These are phyloP conservation scores for Colletotrichum tabaci DNA, from an alignment of 2,329 filamentous ascomycete species.

Conservation along the genomic window DNA sequence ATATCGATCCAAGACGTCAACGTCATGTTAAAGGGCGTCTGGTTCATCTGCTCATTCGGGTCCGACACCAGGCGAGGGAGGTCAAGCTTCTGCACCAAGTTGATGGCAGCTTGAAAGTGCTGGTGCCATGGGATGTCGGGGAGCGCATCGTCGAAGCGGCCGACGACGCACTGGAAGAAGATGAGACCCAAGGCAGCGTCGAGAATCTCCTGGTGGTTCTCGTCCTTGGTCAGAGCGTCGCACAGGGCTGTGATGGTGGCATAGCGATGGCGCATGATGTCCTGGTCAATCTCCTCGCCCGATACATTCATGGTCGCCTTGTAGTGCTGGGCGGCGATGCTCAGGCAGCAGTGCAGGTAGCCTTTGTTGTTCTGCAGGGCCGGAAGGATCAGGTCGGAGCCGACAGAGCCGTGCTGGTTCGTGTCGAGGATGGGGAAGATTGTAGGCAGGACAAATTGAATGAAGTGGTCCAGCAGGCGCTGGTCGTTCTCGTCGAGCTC, in stretches of 20 bases:
- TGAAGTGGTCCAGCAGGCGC: slow-evolving; percentile 89
- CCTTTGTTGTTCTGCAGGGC: slow-evolving; percentile 92
- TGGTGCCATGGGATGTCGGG: slow-evolving; percentile 97
- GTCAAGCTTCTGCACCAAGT: slow-evolving; percentile 87
- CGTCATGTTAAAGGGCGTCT: slow-evolving; percentile 95
- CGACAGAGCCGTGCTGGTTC: slow-evolving; percentile 87
- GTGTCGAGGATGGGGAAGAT: slow-evolving; percentile 94
- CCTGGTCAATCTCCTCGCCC: slow-evolving; percentile 84
- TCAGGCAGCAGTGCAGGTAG: slow-evolving; percentile 96
- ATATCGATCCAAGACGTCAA: slow-evolving; percentile 97
- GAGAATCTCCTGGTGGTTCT: slow-evolving; percentile 88
- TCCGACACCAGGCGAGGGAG: slow-evolving; percentile 79
- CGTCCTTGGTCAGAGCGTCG: slow-evolving; percentile 83
- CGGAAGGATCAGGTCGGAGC: slow-evolving; percentile 86
- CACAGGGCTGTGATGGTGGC: slow-evolving; percentile 90
- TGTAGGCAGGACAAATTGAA: slow-evolving; percentile 87
- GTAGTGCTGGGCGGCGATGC: slow-evolving; percentile 91
- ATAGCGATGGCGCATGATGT: slow-evolving; percentile 93
- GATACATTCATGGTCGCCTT: slow-evolving; percentile 81
- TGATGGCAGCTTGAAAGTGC: slow-evolving; percentile 93
- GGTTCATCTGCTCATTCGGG: slow-evolving; percentile 70
- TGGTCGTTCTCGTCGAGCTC: slow-evolving; percentile 91
- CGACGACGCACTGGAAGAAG: slow-evolving; percentile 95
- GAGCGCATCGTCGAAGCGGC: slow-evolving; percentile 85
- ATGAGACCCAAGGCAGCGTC: slow-evolving; percentile 96